These are phyloP conservation scores for Sapria himalayana DNA, from an alignment of 345 rosid species.

Conservation along the genomic window DNA sequence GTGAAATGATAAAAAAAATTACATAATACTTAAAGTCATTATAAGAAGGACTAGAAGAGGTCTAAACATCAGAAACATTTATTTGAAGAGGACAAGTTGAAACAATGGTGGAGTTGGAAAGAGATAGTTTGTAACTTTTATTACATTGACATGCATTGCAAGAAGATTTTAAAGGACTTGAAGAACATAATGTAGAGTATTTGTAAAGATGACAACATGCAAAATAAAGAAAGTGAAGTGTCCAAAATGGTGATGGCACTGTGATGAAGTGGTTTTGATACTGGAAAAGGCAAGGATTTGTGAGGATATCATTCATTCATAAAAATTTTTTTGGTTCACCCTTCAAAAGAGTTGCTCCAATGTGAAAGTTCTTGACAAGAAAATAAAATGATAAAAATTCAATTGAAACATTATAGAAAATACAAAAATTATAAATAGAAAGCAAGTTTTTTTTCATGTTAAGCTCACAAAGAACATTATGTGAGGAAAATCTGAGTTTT, in stretches of 20 bases:
- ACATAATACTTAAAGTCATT: slow-evolving; percentile 1
- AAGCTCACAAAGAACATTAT: background rate
- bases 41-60: background rate
- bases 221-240: background rate
- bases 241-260: slow-evolving; percentile 1
- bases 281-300: background rate
- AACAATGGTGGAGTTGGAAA: background rate
- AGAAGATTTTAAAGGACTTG: background rate
- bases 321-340: background rate
- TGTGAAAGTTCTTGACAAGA: slow-evolving; percentile 4
- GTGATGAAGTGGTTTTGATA: background rate
- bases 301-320: background rate
- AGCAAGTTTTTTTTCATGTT: background rate
- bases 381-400: slow-evolving; percentile 4
- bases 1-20: slow-evolving; percentile 6
- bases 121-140: slow-evolving; percentile 1
- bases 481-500: slow-evolving; percentile 1
- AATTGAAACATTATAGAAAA: background rate
- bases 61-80: slow-evolving; percentile 4
- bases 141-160: slow-evolving; percentile 3
- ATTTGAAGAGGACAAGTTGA: background rate
- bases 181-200: background rate
- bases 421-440: background rate
- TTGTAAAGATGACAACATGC: no score
- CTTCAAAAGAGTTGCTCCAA: background rate